Percentiles rank a stretch among this genome's conserved stretches.
Evolutionary conservation across 2,329 filamentous ascomycete species (phyloP).

Genomic region (Trichoderma polysporum): DNA sequence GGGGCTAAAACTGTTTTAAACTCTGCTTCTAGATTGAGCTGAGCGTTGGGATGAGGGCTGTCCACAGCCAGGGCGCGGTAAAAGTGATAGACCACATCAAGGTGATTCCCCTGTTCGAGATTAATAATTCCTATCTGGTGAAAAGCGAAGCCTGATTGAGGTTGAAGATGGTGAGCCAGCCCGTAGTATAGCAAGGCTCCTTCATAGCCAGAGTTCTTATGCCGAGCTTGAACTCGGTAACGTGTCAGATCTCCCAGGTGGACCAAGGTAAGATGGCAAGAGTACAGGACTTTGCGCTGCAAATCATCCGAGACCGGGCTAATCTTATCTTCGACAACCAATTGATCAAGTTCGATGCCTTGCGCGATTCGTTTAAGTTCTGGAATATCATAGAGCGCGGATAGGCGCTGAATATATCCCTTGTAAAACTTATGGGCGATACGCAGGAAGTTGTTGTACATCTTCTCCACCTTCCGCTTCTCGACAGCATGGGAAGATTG

Average conservation of each 20-base stretch:
- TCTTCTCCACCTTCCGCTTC: conserved; percentile 75
- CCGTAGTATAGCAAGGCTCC: conserved; percentile 81
- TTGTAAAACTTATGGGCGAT: conserved; percentile 86
- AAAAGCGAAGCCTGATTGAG: conserved; percentile 76
- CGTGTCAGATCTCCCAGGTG: conserved; percentile 87
- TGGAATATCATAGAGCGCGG: conserved; percentile 56
- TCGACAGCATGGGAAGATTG: conserved; percentile 55
- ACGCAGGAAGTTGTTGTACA: conserved; percentile 83
- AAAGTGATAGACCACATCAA: conserved; percentile 85
- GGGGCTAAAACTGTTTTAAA: conserved; percentile 58
- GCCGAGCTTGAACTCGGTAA: conserved; percentile 74
- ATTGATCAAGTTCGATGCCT: conserved; percentile 44
- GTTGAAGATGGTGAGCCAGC: conserved; percentile 75
- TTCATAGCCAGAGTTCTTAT: conserved; percentile 73
- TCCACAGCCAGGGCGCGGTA: conserved; percentile 77
- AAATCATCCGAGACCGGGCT: conserved; percentile 50
- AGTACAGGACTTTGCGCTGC: conserved; percentile 61
- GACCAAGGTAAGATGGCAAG: conserved; percentile 80
- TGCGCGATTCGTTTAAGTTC: conserved; percentile 47
- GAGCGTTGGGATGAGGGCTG: conserved; percentile 71
- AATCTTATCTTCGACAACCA: conserved; percentile 45
- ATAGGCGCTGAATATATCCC: conserved; percentile 76
- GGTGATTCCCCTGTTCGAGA: conserved; percentile 72
- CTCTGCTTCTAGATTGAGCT: conserved; percentile 74
- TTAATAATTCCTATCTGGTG: conserved; percentile 90